Evolutionary conservation across 805 yeast genomes (phyloP), one percentile per base, ranked within the genome.

Genomic region (Maudiozyma saulgeensis): DNA sequence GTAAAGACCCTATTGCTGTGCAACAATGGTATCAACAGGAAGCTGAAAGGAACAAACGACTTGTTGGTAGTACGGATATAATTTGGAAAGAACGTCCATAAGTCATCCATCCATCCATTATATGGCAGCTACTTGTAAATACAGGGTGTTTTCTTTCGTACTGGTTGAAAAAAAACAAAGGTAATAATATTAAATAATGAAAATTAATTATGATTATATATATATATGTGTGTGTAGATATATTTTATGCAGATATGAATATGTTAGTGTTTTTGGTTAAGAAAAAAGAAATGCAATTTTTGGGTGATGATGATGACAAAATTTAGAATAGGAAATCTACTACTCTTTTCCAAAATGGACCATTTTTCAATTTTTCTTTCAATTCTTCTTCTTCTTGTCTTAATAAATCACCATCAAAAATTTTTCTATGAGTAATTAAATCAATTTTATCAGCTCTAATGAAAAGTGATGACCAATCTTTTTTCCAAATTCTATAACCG

Each of bases 61-160:
- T 76, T 37, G 68, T 72, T 45, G 96, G 96, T 2, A 80, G 84
- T 56, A 80, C 91, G 47, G 96, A 90, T 62, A 91, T 86, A 60
- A 74, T 91, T 8, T 91, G 98, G 98, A 78, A 77, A 96, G 98
- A 79, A 77, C 42, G 42, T 19, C 21, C 42, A 11, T 39, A 23
- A 38, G 16, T 8, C 19, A 38, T 32, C n/a, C n/a, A n/a, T n/a
- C n/a, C n/a, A n/a, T n/a, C n/a, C 13, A 32, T 32, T 9, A 9
- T 11, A 32, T 32, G 9, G 35, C n/a, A 9, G 8, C 12, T 28
- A 6, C 32, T 28, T 28, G 32, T 28, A 28, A 28, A 28, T 28
- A 28, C 4, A 21, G 23, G 23, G 23, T 21, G 12, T 28, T 28
- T 8, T 4, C 8, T 11, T 11, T 8, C 12, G 2, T 28, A n/a